A percentile compares a stretch with the other conserved stretches of the same genome.
phyloP scores from a whole-genome alignment of 1,284 basidiomycete genomes.

The Malassezia yamatoensis region DNA sequence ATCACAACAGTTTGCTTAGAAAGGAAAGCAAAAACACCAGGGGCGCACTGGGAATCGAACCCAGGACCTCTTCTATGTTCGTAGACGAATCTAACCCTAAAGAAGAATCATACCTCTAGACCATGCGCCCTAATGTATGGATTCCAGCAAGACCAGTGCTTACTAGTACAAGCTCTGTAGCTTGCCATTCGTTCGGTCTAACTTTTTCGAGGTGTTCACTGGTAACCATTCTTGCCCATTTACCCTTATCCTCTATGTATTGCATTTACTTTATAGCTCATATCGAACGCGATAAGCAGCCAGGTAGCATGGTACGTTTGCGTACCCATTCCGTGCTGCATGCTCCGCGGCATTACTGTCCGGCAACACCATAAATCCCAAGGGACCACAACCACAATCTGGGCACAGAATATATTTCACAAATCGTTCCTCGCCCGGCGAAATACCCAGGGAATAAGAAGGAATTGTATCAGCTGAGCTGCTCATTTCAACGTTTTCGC shows the following conservation, averaged over 20 bases:
- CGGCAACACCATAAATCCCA: slow-evolving; percentile 38
- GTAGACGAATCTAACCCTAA: slow-evolving; percentile 11
- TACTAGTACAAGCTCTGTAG: no score
- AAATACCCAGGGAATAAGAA: slow-evolving; percentile 16
- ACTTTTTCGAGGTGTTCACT: background rate
- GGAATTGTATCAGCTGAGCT: background rate
- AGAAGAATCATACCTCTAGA: slow-evolving; percentile 27
- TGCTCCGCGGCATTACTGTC: slow-evolving; percentile 2
- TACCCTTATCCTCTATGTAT: background rate
- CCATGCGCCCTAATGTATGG: slow-evolving; percentile 16
- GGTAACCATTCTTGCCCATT: background rate
- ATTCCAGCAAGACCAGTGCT: no score
- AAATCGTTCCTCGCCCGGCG: slow-evolving; percentile 26
- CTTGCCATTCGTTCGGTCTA: background rate
- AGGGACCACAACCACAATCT: slow-evolving; percentile 45
- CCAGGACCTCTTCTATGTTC: slow-evolving; percentile 24
- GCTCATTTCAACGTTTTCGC: background rate
- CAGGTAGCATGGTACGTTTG: slow-evolving; percentile 27
- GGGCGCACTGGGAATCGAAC: slow-evolving; percentile 26
- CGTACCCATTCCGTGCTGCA: slow-evolving; percentile 12
- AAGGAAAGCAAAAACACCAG: background rate
- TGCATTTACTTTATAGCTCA: slow-evolving; percentile 17
- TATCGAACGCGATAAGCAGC: slow-evolving; percentile 38
- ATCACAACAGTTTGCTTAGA: background rate
- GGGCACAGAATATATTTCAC: slow-evolving; percentile 44